phyloP scores from a whole-genome alignment of 495 filamentous ascomycete species.

The Penicillium simplicissimum region DNA sequence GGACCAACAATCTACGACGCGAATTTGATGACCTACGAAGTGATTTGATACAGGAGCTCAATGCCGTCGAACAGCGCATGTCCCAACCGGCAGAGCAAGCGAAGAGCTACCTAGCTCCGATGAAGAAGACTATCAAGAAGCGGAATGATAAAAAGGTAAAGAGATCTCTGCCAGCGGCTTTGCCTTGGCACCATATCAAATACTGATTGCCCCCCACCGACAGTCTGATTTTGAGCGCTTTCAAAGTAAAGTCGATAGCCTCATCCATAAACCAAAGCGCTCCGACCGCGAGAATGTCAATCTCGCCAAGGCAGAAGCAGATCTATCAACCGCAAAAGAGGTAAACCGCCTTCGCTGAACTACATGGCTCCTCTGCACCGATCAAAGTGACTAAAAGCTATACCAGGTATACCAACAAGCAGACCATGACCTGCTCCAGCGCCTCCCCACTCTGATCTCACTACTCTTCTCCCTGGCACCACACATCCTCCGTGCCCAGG shows the following conservation, averaged over 20 bases:
- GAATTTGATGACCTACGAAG: constrained; percentile 72
- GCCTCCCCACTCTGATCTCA: constrained; percentile 71
- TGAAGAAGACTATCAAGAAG: constrained; percentile 92
- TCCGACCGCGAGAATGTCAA: constrained; percentile 76
- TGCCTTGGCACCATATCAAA: neutral
- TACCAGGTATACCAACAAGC: constrained; percentile 73
- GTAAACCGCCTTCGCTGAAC: constrained; percentile 40
- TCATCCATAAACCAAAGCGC: constrained; percentile 68
- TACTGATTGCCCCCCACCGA: neutral
- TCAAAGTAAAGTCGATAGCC: constrained; percentile 69
- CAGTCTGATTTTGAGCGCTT: constrained; percentile 83
- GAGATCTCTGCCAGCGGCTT: neutral
- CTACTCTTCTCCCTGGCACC: constrained; percentile 79
- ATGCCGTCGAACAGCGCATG: constrained; percentile 69
- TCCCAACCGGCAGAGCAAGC: constrained; percentile 72
- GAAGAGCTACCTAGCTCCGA: constrained; percentile 67
- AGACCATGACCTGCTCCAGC: constrained; percentile 77
- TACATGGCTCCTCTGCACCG: neutral
- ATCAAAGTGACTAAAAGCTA: neutral
- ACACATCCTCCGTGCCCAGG: constrained; percentile 69
- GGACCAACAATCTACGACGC: constrained; percentile 65
- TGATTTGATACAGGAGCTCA: constrained; percentile 75
- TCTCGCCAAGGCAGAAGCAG: constrained; percentile 76
- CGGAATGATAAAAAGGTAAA: constrained; percentile 82
- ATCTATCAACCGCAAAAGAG: constrained; percentile 66